Percentiles rank a stretch among this genome's conserved stretches.
phyloP scores from a whole-genome alignment of 1,284 basidiomycete genomes.

The Dichomitus squalens region DNA sequence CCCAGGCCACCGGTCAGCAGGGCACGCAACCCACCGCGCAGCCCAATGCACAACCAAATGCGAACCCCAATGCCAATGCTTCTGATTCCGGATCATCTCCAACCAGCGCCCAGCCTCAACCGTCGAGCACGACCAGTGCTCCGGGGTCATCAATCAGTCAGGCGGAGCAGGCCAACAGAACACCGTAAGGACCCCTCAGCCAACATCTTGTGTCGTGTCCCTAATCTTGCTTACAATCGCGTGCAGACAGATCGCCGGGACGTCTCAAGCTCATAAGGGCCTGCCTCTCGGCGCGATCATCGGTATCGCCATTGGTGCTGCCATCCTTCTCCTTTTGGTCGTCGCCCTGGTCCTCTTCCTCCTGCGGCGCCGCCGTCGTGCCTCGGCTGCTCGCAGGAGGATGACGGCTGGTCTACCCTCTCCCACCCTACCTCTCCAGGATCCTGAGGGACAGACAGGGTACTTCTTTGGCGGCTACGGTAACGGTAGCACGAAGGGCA shows the following conservation, averaged over 20 bases:
- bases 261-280: constrained; percentile 2
- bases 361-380: constrained; percentile 28
- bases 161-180: constrained; percentile 11
- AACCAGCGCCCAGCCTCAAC: not conserved
- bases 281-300: constrained; percentile 29
- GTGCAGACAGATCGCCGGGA: constrained; percentile 5
- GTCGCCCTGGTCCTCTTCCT: constrained; percentile 34
- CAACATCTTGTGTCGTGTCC: no score
- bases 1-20: not conserved
- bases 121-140: not conserved
- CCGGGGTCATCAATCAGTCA: constrained; percentile 2
- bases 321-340: constrained; percentile 35
- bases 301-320: constrained; percentile 35
- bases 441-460: constrained; percentile 38
- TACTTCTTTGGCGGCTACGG: constrained; percentile 21
- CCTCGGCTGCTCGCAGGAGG: constrained; percentile 3
- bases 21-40: not conserved
- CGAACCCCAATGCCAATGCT: not conserved
- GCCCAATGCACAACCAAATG: not conserved
- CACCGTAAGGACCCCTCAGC: constrained; percentile 7
- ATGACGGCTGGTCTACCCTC: constrained; percentile 25
- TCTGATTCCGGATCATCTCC: not conserved
- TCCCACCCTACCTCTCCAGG: constrained; percentile 43
- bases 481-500: not conserved
- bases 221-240: not conserved